Evolutionary conservation across 2,329 filamentous ascomycete species (phyloP).

Genomic region (Aciculosporium take): DNA sequence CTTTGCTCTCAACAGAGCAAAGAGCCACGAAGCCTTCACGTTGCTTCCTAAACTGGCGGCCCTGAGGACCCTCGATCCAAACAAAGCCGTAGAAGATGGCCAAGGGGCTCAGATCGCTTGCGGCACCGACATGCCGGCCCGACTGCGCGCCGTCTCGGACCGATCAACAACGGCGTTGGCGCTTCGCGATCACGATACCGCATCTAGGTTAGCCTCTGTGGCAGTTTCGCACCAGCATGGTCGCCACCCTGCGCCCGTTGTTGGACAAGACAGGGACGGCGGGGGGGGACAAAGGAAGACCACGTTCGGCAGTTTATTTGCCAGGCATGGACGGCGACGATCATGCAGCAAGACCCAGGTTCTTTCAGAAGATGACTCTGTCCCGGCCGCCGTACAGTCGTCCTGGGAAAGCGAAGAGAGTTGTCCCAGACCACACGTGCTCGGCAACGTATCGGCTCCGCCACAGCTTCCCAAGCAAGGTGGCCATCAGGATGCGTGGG

Average conservation of each 20-base stretch:
- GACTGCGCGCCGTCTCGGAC: neutral
- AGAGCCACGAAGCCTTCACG: slow-evolving; percentile 10
- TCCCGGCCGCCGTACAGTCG: neutral
- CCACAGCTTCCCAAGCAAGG: neutral
- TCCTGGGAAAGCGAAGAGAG: neutral
- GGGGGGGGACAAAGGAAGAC: neutral
- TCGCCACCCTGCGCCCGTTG: too few relatives aligned
- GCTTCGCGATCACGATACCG: slow-evolving; percentile 3
- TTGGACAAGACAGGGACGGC: neutral
- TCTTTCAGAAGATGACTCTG: neutral
- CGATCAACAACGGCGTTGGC: neutral
- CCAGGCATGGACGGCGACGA: neutral
- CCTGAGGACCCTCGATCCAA: neutral
- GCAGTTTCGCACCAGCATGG: neutral
- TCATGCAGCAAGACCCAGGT: neutral
- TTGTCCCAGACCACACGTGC: too few relatives aligned
- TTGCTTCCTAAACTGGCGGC: slow-evolving; percentile 9
- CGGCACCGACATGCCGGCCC: neutral
- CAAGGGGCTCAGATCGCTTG: neutral
- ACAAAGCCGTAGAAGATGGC: neutral
- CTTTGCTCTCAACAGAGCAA: slow-evolving; percentile 11
- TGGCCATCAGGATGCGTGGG: neutral
- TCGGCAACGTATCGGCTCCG: neutral
- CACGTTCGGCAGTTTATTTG: slow-evolving; percentile 1
- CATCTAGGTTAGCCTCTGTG: neutral